Base-by-base conservation (phyloP, 2,329 filamentous ascomycete genomes). In the Apiospora saccharicola region DNA sequence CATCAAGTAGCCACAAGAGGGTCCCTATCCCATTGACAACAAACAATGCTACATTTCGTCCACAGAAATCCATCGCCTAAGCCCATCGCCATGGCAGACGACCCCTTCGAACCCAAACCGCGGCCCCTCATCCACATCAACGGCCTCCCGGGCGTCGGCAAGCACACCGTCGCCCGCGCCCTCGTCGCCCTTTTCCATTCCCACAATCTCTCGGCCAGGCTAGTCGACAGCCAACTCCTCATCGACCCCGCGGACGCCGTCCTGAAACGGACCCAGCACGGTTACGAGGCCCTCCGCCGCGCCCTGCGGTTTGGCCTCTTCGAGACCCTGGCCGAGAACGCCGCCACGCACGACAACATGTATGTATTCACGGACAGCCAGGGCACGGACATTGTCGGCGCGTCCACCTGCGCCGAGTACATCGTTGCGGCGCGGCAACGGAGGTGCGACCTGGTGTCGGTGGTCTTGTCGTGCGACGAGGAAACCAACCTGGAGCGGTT, bases 291-390 rank as follows among this genome's bases (percentile, higher is more conserved):
- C 16, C 64, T 74, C 41, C 69, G 71, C 24, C 69, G 64, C 24
- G 69, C 67, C 4, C 68, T 74, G 44, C 72, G 72, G 24, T 51
- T 19, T 7, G 69, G 49, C 41, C 37, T 74, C 26, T 69, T 74
- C 24, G 24, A 34, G 22, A 12, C 71, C 16, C 51, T 74, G 8
- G 64, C 49, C 22, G 19, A 46, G 3, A 49, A 26, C 43, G 34
- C 16, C 22, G 61, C 30, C 16, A 74, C 69, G 1, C 41, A 53
- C 64, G 49, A 30, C 61, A 49, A 47, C 6, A 43, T 41, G n/a
- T 72, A 71, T 71, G 43, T 74, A 47, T 72, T 74, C 69, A 74
- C 72, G 61, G 72, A 74, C 43, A 71, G 70, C 71, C 72, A 74
- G 47, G 67, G 68, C 43, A 34, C 16, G 44, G 69, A 74, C 53